These are phyloP conservation scores for Mycogone perniciosa DNA, from an alignment of 2,329 filamentous ascomycete genomes.

Conservation along the genomic window DNA sequence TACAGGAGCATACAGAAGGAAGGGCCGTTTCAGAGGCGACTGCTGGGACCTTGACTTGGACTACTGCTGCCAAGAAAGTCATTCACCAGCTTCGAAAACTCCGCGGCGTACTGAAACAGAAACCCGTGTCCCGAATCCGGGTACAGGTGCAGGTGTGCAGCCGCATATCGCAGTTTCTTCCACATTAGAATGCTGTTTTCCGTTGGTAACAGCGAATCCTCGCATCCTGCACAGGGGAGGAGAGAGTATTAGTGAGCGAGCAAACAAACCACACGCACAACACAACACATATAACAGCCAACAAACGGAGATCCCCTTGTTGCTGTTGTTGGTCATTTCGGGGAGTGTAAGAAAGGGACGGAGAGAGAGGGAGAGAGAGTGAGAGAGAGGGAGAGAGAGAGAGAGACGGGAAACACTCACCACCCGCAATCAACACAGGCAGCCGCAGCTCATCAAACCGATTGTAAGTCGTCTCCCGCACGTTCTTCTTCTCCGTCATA, in stretches of 20 bases:
- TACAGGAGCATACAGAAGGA: conserved; percentile 3
- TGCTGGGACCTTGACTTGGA: background rate
- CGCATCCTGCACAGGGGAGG: conserved; percentile 20
- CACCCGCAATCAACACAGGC: conserved; percentile 34
- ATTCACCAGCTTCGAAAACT: conserved; percentile 28
- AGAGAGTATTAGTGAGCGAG: background rate
- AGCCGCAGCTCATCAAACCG: conserved; percentile 28
- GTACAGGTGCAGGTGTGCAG: conserved; percentile 28
- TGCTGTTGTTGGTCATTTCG: background rate
- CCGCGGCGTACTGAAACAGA: conserved; percentile 27
- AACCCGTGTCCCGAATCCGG: conserved; percentile 33
- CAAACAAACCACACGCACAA: background rate
- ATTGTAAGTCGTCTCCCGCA: conserved; percentile 27
- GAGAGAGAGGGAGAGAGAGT: background rate
- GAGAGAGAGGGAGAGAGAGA: background rate
- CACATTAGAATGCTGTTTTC: conserved; percentile 34
- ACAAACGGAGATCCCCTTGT: background rate
- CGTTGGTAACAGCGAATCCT: conserved; percentile 30
- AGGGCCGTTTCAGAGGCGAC: conserved; percentile 7
- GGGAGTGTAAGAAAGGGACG: background rate
- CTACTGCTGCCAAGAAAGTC: conserved; percentile 21
- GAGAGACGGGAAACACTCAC: conserved; percentile 19
- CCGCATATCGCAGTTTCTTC: conserved; percentile 26
- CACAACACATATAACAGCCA: background rate
- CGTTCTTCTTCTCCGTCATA: conserved; percentile 26